Percentiles rank a stretch among this genome's conserved stretches.
Conservation (phyloP, 106 monocot genomes). For the Acanthochlamys bracteata region DNA sequence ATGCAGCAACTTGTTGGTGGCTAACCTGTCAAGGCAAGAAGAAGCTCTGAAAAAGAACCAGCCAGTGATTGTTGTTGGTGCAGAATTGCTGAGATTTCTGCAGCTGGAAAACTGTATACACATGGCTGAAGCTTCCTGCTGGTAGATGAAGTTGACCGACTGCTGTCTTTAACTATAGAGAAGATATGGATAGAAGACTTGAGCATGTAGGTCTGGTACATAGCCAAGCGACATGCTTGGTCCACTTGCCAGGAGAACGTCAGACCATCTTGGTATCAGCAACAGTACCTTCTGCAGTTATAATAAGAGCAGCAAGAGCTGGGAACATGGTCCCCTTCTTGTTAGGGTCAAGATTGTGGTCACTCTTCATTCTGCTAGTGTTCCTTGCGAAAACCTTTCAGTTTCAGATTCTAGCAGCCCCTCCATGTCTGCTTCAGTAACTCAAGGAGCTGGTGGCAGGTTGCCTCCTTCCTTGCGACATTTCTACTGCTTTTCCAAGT, state of each 20-base stretch:
- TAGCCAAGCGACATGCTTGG: constrained; percentile 24
- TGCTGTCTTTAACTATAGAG: constrained; percentile 85
- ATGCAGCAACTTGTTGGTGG: constrained; percentile 99
- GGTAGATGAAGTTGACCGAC: constrained; percentile 89
- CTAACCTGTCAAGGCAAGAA: constrained; percentile 91
- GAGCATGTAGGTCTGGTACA: constrained; percentile 78
- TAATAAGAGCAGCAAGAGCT: constrained; percentile 74
- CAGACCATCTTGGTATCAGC: constrained; percentile 94
- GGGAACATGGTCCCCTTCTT: constrained; percentile 77
- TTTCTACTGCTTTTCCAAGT: constrained; percentile 65
- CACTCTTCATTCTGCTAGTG: constrained; percentile 46
- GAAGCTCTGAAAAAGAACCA: constrained; percentile 94
- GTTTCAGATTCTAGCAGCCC: constrained; percentile 8
- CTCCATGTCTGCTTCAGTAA: constrained; percentile 27
- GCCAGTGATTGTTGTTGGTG: constrained; percentile 78
- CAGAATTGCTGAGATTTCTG: constrained; percentile 93
- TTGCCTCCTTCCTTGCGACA: constrained; percentile 81
- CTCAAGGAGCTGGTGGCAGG: constrained; percentile 71
- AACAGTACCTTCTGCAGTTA: constrained; percentile 82
- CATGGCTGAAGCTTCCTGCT: constrained; percentile 80
- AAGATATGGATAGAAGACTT: constrained; percentile 93
- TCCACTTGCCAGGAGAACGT: constrained; percentile 46
- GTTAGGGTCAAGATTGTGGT: constrained; percentile 53
- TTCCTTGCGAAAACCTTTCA: constrained; percentile 5
- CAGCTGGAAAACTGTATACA: constrained; percentile 83